These are phyloP conservation scores for Metarhizium humberi DNA, from an alignment of 2,329 filamentous ascomycete species.

Conservation along the genomic window DNA sequence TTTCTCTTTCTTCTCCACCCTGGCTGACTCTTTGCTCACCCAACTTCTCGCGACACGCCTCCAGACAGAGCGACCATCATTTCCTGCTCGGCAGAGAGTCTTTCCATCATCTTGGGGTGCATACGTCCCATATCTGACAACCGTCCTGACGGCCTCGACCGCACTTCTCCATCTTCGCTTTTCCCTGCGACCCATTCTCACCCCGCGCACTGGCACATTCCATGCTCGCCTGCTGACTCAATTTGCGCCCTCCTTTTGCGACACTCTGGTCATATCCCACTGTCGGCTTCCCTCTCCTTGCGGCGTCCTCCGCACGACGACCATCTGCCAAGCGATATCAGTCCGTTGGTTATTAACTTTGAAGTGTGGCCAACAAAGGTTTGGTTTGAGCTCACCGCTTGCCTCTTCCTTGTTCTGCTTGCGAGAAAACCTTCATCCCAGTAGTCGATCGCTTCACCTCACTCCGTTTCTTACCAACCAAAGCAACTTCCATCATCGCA, in stretches of 20 bases:
- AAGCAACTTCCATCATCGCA: slow-evolving; percentile 23
- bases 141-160: not conserved
- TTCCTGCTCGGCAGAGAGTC: not conserved
- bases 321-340: not conserved
- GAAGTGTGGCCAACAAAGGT: slow-evolving; percentile 7
- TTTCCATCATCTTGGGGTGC: slow-evolving; percentile 2
- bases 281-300: not conserved
- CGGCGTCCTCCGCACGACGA: not conserved
- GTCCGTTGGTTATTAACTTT: not conserved
- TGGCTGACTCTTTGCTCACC: not conserved
- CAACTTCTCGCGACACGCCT: slow-evolving; percentile 1
- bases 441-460: slow-evolving; percentile 28
- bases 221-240: not conserved
- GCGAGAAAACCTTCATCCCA: slow-evolving; percentile 23
- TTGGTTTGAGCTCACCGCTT: slow-evolving; percentile 29
- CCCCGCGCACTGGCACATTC: not conserved
- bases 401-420: slow-evolving; percentile 28
- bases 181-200: not conserved
- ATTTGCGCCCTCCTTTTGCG: not conserved
- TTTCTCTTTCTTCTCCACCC: not conserved
- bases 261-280: not conserved
- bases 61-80: not conserved
- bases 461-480: slow-evolving; percentile 16
- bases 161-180: not conserved
- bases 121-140: not conserved